Base-by-base conservation (phyloP, 352 stramenopile species). In the Paralagenidium karlingii region DNA sequence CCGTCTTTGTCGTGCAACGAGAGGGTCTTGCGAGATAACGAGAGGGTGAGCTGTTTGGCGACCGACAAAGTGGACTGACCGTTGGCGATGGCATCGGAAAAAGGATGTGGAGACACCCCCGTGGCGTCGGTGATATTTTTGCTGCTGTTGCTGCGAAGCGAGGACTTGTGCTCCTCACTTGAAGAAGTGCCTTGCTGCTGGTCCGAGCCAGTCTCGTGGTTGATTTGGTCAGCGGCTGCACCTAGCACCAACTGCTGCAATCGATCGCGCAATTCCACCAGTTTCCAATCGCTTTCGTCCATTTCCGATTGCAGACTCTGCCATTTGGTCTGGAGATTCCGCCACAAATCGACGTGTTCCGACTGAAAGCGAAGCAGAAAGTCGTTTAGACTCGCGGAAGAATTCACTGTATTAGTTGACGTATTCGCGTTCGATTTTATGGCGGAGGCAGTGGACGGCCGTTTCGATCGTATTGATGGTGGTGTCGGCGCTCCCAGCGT, bases 51-150 rank as follows among this genome's bases (percentile, higher is more conserved):
- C 32, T 82, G 48, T 16, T 83, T 60, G 1, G 60, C 68, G 24
- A 87, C 47, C 0, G 58, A 58, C 34, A 67, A 63, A 1, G 59
- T 81, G 3, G 75, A 55, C 42, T 61, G 60, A 19, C 70, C 74
- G 0, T 68, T 68, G 3, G 70, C 69, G 6, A 87, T 51, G 3
- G 74, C 74, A 16, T 84, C 70, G 2, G 74, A 82, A 45, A 87
- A 87, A 10, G 74, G 63, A 31, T 64, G 77, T 3, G 51, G 51
- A 24, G 42, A 50, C 25, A n/a, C n/a, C n/a, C n/a, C n/a, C n/a
- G n/a, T n/a, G n/a, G n/a, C n/a, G n/a, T n/a, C n/a, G n/a, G n/a
- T n/a, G n/a, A n/a, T n/a, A n/a, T n/a, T n/a, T n/a, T n/a, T n/a
- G n/a, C n/a, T n/a, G n/a, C n/a, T n/a, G n/a, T n/a, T n/a, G n/a